Base-by-base conservation (phyloP, 2,329 filamentous ascomycete genomes). In the Xylaria sp. region DNA sequence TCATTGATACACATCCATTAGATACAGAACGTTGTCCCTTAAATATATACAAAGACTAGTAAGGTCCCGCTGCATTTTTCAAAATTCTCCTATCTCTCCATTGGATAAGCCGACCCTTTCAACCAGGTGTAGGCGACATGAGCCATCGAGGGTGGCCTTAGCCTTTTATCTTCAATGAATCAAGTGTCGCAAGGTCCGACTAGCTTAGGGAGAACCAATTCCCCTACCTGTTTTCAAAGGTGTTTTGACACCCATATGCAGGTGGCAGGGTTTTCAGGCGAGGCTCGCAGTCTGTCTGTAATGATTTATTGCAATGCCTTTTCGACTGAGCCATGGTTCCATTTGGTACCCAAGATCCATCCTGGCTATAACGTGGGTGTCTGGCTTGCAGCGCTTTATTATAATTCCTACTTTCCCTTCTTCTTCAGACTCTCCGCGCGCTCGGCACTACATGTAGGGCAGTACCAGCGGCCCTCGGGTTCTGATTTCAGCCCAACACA, bases 401-500 rank as follows among this genome's bases (percentile, higher is more conserved):
- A 1, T 4, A 17, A 20, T 2, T 17, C 59, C 57, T 54, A 77
- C 66, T 78, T 80, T 42, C 71, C 71, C 75, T 83, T 81, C 77
- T 83, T 86, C 73, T 83, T 82, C 75, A 84, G 81, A 73, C 83
- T 85, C 70, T 87, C 84, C 17, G 65, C 67, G 23, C 68, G 68
- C 53, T 72, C 70, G n/a, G 56, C 63, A 44, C 83, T 84, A 71
- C 89, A 92, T 6, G 85, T 82, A 2, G 89, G 89, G 73, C 89
- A 92, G 77, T 87, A 91, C 89, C 89, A 92, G 28, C 85, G 89
- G 38, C 89, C 89, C 65, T 87, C 87, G 7, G 89, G 89, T 77
- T 91, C 89, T 74, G 86, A 90, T 79, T 89, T 90, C 38, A 92
- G 83, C 23, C 89, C 88, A 59, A 92, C 89, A 74, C 89, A 92